These are phyloP conservation scores for Clavariopsis aquatica DNA, from an alignment of 495 filamentous ascomycete species.

Conservation along the genomic window DNA sequence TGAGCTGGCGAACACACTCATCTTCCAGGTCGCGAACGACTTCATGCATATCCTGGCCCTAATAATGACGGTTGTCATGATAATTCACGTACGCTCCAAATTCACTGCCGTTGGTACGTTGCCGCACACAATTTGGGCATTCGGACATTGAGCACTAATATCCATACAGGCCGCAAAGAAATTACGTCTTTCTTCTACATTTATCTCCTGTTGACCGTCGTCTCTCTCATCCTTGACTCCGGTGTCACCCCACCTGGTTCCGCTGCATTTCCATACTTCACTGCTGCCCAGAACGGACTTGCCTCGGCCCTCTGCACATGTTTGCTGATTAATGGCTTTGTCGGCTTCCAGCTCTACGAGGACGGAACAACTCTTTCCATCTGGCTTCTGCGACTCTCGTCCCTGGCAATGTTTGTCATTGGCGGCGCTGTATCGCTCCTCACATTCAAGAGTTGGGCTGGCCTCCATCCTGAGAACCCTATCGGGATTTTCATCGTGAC, in stretches of 20 bases:
- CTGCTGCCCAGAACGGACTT: slow-evolving; percentile 84
- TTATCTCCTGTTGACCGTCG: slow-evolving; percentile 85
- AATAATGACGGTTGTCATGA: slow-evolving; percentile 93
- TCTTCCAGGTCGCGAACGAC: slow-evolving; percentile 89
- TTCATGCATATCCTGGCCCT: slow-evolving; percentile 93
- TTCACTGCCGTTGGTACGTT: slow-evolving; percentile 96
- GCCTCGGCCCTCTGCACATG: slow-evolving; percentile 85
- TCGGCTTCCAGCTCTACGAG: slow-evolving; percentile 98
- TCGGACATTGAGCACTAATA: background rate
- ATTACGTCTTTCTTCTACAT: slow-evolving; percentile 98
- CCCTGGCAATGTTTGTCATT: slow-evolving; percentile 79
- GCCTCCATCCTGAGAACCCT: slow-evolving; percentile 80
- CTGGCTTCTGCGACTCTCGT: slow-evolving; percentile 83
- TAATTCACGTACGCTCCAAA: slow-evolving; percentile 92
- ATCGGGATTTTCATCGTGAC: slow-evolving; percentile 88
- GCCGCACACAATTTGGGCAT: background rate
- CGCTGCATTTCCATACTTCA: slow-evolving; percentile 83
- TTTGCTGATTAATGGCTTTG: slow-evolving; percentile 94
- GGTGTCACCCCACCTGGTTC: slow-evolving; percentile 86
- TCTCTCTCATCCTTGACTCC: slow-evolving; percentile 87
- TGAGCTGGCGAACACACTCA: slow-evolving; percentile 95
- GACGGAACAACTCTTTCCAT: slow-evolving; percentile 95
- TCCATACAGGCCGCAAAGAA: slow-evolving; percentile 81
- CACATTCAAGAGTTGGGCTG: slow-evolving; percentile 92
- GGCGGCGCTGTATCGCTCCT: slow-evolving; percentile 83